Base-by-base conservation (phyloP, 2,329 filamentous ascomycete genomes). In the Xylaria hypoxylon region DNA sequence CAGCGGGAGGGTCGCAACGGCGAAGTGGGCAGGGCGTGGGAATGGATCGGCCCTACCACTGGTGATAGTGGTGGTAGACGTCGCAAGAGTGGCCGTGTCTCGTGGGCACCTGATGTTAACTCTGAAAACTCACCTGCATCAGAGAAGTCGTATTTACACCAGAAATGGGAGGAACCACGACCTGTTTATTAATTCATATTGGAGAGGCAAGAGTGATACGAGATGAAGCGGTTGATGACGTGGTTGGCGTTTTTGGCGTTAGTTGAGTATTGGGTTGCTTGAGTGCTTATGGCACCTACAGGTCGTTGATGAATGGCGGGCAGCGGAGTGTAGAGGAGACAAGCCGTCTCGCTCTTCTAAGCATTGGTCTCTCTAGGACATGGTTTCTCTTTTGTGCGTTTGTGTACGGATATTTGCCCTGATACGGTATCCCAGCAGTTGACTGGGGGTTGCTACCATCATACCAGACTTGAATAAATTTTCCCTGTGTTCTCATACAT, bases 1-100 rank as follows among this genome's bases (percentile, higher is more conserved):
- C 80, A 94, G 86, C 81, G 94, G 83, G 82, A 91, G 86, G 80
- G 90, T 52, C 81, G 84, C 59, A 90, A 85, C 71, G 89, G 89
- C 38, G 89, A 91, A 74, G 85, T 91, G 33, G 87, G 87, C 31
- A 82, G 88, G 31, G 89, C 88, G 1, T 91, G 89, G 89, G 89
- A 91, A 75, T 91, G 89, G 89, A 90, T 91, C 68, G 89, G 89
- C 1, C 86, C 87, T 15, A 80, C 84, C 19, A 78, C 81, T 19
- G 64, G 62, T 6, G 83, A 82, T 19, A 81, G 82, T 38, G 79
- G 76, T 35, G 78, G 77, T 24, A 77, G 84, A 47, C 80, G 84
- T 55, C 80, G 86, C 38, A 83, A 83, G 71, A 87, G 84, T 71
- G 84, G 82, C 2, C 80, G 86, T n/a, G 80, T 84, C 13, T 87